Evolutionary conservation across 2,329 filamentous ascomycete species (phyloP).

Genomic region (Scedosporium aurantiacum): DNA sequence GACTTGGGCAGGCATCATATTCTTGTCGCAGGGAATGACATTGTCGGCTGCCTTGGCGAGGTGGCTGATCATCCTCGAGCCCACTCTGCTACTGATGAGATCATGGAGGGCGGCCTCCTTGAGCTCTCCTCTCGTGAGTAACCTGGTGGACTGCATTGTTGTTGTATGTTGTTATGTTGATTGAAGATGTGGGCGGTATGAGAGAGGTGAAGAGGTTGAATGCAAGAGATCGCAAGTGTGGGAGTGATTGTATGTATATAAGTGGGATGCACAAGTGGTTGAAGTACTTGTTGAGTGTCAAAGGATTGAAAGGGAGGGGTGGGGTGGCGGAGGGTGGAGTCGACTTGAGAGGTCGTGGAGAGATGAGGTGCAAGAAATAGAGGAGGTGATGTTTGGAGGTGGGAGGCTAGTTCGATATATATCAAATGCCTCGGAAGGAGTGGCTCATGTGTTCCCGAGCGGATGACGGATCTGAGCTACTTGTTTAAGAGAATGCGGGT

Average conservation of each 20-base stretch:
- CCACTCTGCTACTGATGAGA: slow-evolving; percentile 69
- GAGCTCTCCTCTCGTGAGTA: slow-evolving; percentile 38
- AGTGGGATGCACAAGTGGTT: not conserved
- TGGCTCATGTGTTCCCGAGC: slow-evolving; percentile 1
- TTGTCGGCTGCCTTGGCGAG: slow-evolving; percentile 62
- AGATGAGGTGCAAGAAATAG: not conserved
- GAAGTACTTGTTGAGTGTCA: not conserved
- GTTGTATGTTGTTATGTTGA: not conserved
- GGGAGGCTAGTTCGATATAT: slow-evolving; percentile 3
- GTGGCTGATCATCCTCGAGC: slow-evolving; percentile 65
- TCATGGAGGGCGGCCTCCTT: slow-evolving; percentile 69
- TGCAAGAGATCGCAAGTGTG: not conserved
- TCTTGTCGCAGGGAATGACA: slow-evolving; percentile 69
- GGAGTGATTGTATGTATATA: not conserved
- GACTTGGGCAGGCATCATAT: slow-evolving; percentile 37
- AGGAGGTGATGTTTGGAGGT: not conserved
- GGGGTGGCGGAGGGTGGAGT: not conserved
- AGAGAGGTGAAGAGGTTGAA: not conserved
- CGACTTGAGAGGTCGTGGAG: not conserved
- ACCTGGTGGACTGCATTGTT: slow-evolving; percentile 5
- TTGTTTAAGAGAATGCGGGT: not conserved
- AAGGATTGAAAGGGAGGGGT: not conserved
- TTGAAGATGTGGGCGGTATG: not conserved
- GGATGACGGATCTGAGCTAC: slow-evolving; percentile 1
- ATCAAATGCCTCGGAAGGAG: not conserved